These are phyloP conservation scores for Metschnikowia aberdeeniae DNA, from an alignment of 805 yeast species.

Conservation along the genomic window DNA sequence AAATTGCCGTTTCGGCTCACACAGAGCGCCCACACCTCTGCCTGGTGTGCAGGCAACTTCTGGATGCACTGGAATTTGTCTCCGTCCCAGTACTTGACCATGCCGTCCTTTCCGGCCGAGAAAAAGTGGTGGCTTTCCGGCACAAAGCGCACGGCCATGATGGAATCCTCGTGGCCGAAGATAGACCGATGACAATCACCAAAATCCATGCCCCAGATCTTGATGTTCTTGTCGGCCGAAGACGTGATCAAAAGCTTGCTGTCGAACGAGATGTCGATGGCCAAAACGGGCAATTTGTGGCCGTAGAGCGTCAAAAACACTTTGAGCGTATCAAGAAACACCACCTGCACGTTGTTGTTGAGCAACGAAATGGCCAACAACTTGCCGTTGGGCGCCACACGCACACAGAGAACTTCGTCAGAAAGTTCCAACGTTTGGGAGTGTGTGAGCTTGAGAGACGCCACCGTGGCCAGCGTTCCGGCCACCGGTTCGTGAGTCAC, in stretches of 20 bases:
- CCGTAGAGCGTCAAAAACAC: slow-evolving; percentile 89
- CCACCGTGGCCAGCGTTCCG: slow-evolving; percentile 53
- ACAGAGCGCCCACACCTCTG: slow-evolving; percentile 93
- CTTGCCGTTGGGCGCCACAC: slow-evolving; percentile 74
- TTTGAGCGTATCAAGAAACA: slow-evolving; percentile 81
- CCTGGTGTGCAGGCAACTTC: slow-evolving; percentile 74
- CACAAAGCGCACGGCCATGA: slow-evolving; percentile 81
- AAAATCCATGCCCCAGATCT: slow-evolving; percentile 97
- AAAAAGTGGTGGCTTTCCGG: slow-evolving; percentile 88
- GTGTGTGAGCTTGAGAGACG: slow-evolving; percentile 61
- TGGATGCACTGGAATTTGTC: slow-evolving; percentile 93
- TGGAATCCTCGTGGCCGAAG: slow-evolving; percentile 95
- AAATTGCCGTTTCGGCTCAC: slow-evolving; percentile 67
- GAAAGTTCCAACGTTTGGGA: slow-evolving; percentile 77
- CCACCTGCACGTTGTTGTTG: slow-evolving; percentile 94
- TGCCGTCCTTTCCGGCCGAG: slow-evolving; percentile 83
- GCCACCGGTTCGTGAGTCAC: slow-evolving; percentile 65
- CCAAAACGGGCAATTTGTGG: slow-evolving; percentile 90
- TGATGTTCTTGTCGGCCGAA: slow-evolving; percentile 95
- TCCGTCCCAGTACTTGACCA: slow-evolving; percentile 97
- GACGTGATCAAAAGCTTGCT: slow-evolving; percentile 85
- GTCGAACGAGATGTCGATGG: slow-evolving; percentile 87
- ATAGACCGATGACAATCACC: slow-evolving; percentile 98
- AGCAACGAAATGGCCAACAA: slow-evolving; percentile 78
- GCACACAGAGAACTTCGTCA: slow-evolving; percentile 81